Evolutionary conservation across 2,329 filamentous ascomycete genomes (phyloP).

Genomic region (Scedosporium dehoogii): DNA sequence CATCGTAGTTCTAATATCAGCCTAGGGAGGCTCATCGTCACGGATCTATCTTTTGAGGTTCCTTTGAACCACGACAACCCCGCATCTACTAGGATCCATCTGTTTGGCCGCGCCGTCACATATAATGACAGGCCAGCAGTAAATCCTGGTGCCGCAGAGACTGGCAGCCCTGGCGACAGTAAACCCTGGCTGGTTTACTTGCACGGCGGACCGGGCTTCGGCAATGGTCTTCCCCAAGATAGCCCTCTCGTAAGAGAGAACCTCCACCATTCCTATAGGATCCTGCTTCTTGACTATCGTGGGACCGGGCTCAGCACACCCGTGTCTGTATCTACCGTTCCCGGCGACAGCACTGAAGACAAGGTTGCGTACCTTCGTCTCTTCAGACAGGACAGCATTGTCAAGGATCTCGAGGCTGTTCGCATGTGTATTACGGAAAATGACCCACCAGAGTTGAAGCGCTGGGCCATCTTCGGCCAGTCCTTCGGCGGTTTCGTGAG

Average conservation of each 20-base stretch:
- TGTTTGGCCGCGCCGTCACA: conserved; percentile 69
- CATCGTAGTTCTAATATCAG: not conserved
- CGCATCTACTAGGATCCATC: conserved; percentile 48
- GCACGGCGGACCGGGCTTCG: conserved; percentile 78
- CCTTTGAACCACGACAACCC: conserved; percentile 67
- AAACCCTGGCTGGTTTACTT: conserved; percentile 62
- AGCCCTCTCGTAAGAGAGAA: conserved; percentile 59
- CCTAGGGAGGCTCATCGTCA: conserved; percentile 62
- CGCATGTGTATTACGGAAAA: conserved; percentile 62
- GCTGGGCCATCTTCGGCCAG: conserved; percentile 84
- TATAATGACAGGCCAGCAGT: conserved; percentile 55
- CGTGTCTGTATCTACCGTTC: conserved; percentile 57
- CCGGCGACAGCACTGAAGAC: conserved; percentile 50
- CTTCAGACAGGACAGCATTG: conserved; percentile 85
- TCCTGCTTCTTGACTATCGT: conserved; percentile 81
- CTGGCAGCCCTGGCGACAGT: conserved; percentile 23
- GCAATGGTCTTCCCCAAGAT: conserved; percentile 60
- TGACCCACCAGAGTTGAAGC: conserved; percentile 58
- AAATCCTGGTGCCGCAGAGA: conserved; percentile 24
- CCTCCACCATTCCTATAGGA: conserved; percentile 72
- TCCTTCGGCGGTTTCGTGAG: conserved; percentile 86
- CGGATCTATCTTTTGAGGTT: conserved; percentile 80
- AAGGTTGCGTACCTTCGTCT: conserved; percentile 74
- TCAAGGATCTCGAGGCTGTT: conserved; percentile 81
- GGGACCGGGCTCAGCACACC: conserved; percentile 80